Evolutionary conservation across 73 alveolate genomes (phyloP).

Genomic region (Stentor coeruleus): DNA sequence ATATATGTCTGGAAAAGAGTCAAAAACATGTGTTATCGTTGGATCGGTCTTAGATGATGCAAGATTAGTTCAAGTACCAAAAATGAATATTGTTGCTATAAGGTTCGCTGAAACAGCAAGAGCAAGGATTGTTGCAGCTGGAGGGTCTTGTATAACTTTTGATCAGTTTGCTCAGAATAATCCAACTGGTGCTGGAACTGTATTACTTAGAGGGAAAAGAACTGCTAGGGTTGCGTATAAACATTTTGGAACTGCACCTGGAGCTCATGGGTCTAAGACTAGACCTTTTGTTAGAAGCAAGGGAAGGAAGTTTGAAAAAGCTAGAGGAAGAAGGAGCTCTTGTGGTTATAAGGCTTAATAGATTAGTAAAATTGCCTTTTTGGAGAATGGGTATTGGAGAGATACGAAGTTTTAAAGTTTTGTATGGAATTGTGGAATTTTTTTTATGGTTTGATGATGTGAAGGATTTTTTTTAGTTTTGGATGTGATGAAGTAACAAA

Average conservation of each 20-base stretch:
- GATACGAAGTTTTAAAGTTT: too few relatives aligned
- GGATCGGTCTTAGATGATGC: conserved; percentile 88
- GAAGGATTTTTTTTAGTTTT: too few relatives aligned
- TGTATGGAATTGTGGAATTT: too few relatives aligned
- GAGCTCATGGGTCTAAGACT: conserved; percentile 59
- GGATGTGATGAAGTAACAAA: too few relatives aligned
- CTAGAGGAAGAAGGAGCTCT: too few relatives aligned
- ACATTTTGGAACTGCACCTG: conserved; percentile 87
- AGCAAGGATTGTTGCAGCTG: conserved; percentile 85
- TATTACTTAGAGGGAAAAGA: conserved; percentile 82
- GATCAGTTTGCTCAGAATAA: conserved; percentile 77
- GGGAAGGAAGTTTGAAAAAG: conserved; percentile 59
- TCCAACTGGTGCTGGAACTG: conserved; percentile 74
- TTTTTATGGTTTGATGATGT: too few relatives aligned
- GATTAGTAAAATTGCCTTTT: too few relatives aligned
- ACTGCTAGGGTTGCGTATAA: conserved; percentile 88
- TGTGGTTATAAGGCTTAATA: too few relatives aligned
- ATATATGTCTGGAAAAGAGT: conserved; percentile 55
- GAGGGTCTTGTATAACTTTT: conserved; percentile 84
- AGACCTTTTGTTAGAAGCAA: conserved; percentile 35
- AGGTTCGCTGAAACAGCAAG: conserved; percentile 90
- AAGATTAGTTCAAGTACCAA: conserved; percentile 76
- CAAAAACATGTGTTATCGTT: conserved; percentile 71
- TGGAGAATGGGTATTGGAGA: too few relatives aligned
- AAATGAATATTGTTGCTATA: conserved; percentile 81